These are phyloP conservation scores for Saksenaea oblongispora DNA, from an alignment of 371 early-diverging fungal genomes.

Conservation along the genomic window DNA sequence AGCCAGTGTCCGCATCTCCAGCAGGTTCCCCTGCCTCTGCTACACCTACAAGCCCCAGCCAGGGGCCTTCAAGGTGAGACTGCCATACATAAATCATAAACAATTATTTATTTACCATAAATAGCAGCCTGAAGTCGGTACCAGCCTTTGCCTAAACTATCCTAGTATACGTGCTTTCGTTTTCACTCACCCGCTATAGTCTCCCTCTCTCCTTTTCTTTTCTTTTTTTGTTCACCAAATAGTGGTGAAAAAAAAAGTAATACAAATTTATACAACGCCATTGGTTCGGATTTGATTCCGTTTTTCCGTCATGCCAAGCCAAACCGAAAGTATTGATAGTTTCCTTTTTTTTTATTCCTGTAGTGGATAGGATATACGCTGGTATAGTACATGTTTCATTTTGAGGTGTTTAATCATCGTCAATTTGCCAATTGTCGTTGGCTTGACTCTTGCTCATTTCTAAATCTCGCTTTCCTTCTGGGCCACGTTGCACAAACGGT, in stretches of 20 bases:
- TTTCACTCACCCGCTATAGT: neutral
- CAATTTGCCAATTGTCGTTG: slow-evolving; percentile 41
- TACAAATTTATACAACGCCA: neutral
- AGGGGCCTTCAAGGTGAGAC: neutral
- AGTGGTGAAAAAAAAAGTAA: neutral
- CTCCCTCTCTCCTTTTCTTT: neutral
- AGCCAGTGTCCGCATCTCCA: slow-evolving; percentile 9
- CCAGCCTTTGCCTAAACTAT: slow-evolving; percentile 1
- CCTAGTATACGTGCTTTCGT: neutral
- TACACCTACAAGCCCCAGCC: slow-evolving; percentile 1
- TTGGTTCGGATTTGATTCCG: neutral
- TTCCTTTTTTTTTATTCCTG: neutral
- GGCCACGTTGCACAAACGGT: slow-evolving; percentile 34
- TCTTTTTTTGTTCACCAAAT: neutral
- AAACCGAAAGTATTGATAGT: neutral
- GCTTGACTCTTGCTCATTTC: slow-evolving; percentile 32
- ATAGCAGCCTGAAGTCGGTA: slow-evolving; percentile 2
- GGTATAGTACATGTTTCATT: neutral
- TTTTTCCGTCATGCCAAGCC: neutral
- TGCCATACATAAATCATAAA: neutral
- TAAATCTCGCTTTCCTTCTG: slow-evolving; percentile 28
- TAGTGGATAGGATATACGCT: neutral
- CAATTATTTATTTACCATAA: neutral
- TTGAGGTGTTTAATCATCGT: slow-evolving; percentile 28
- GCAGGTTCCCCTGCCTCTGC: slow-evolving; percentile 13